Base-by-base conservation (phyloP, 2,329 filamentous ascomycete species). In the Clarireedia monteithiana region DNA sequence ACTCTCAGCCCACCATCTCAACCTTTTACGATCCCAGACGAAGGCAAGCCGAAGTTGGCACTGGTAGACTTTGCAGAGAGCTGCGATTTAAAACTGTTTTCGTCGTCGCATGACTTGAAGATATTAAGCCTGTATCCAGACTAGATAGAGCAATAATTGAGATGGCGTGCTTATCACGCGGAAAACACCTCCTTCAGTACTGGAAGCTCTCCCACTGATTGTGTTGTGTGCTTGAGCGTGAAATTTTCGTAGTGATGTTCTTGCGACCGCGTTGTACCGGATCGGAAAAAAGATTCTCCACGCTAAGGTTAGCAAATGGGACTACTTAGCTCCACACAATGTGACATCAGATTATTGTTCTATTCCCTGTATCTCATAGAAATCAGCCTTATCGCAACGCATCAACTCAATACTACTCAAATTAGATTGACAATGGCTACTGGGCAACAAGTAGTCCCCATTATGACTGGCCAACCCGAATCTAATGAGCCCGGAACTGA, bases 11-110 rank as follows among this genome's bases (percentile, higher is more conserved):
- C 45, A 9, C 24, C 45, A 45, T 7, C 24, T 47, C 24, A 34
- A n/a, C 26, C 12, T 14, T 27, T 48, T 39, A 6, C 55, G 6
- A 4, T 47, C 10, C 30, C 49, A 6, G 48, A 56, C 20, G 34
- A 48, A 23, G 54, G 48, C 2, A 48, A 40, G 17, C 54, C 54
- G 10, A 40, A 24, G 2, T 36, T 56, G 3, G 54, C 48, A 12
- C 12, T 56, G 7, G 50, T 56, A 15, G 42, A 49, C 14, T 38
- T 51, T 9, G 48, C 40, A 20, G 26, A 51, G 20, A 49, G 54
- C 5, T 34, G 47, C n/a, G 54, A 52, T 42, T 42, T 56, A 24
- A 47, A 30, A 20, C 20, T 20, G 2, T 1, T 20, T 20, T 20
- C 20, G 20, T 20, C 20, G 20, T 20, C 20, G 20, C 20, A 20